Evolutionary conservation across 495 filamentous ascomycete genomes (phyloP).

Genomic region (Glonium stellatum): DNA sequence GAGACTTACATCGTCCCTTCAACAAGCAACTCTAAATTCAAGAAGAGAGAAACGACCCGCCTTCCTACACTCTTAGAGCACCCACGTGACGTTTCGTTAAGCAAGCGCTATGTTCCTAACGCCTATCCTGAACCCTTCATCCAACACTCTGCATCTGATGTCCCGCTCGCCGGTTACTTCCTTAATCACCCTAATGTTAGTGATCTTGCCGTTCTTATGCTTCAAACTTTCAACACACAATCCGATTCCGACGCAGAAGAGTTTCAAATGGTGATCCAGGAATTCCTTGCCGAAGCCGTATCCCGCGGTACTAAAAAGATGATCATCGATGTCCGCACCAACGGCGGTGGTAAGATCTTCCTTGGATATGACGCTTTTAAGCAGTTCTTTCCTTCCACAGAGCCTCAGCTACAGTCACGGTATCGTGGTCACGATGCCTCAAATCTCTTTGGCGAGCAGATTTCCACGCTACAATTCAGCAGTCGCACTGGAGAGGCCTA

Average conservation of each 20-base stretch:
- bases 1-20: slow-evolving; percentile 9
- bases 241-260: slow-evolving; percentile 8
- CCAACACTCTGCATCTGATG: slow-evolving; percentile 14
- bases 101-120: slow-evolving; percentile 7
- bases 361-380: slow-evolving; percentile 37
- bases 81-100: slow-evolving; percentile 5
- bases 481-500: slow-evolving; percentile 8
- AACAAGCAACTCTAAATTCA: slow-evolving; percentile 11
- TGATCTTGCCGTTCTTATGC: slow-evolving; percentile 22
- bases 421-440: slow-evolving; percentile 18
- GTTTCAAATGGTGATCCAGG: slow-evolving; percentile 19
- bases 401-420: slow-evolving; percentile 26
- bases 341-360: slow-evolving; percentile 37
- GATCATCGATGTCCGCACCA: slow-evolving; percentile 36
- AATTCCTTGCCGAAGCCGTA: slow-evolving; percentile 19
- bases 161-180: slow-evolving; percentile 25
- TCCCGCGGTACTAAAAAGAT: slow-evolving; percentile 29
- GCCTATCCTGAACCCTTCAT: slow-evolving; percentile 20
- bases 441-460: slow-evolving; percentile 18
- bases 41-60: slow-evolving; percentile 9
- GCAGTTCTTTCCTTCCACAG: slow-evolving; percentile 36
- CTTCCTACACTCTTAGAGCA: slow-evolving; percentile 14
- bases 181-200: slow-evolving; percentile 12
- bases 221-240: slow-evolving; percentile 25
- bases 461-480: slow-evolving; percentile 10